Evolutionary conservation across 2,329 filamentous ascomycete genomes (phyloP).

Genomic region (Gnomoniopsis smithogilvyi): DNA sequence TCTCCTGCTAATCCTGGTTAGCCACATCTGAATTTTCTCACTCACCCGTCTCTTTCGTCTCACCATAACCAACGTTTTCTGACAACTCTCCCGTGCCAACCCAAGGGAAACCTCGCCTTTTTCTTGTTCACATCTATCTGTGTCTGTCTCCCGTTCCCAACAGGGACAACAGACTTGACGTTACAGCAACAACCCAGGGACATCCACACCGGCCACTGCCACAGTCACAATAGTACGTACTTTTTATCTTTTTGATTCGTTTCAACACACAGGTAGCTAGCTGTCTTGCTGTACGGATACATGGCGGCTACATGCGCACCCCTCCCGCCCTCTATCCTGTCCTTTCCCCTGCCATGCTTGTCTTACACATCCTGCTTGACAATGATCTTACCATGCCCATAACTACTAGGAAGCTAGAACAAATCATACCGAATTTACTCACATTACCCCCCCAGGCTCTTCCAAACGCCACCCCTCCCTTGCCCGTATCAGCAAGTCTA

Average conservation of each 20-base stretch:
- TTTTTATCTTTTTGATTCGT: background rate
- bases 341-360: background rate
- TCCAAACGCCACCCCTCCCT: background rate
- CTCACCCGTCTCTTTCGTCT: background rate
- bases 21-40: slow-evolving; percentile 6
- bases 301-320: background rate
- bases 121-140: background rate
- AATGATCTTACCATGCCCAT: background rate
- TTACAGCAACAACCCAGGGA: background rate
- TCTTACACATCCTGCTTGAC: background rate
- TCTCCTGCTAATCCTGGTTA: slow-evolving; percentile 15
- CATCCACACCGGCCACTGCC: too few relatives aligned
- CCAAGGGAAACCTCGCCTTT: background rate
- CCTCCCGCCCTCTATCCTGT: background rate
- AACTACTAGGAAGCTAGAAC: background rate
- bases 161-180: too few relatives aligned
- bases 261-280: background rate
- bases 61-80: background rate
- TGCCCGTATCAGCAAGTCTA: background rate
- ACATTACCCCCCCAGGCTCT: background rate
- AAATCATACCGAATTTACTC: background rate
- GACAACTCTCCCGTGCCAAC: background rate
- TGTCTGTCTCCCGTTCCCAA: background rate
- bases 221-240: background rate
- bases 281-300: background rate